Evolutionary conservation across 2,329 filamentous ascomycete species (phyloP), one percentile per base, ranked within the genome.

Genomic region (Pestalotiopsis sp.): DNA sequence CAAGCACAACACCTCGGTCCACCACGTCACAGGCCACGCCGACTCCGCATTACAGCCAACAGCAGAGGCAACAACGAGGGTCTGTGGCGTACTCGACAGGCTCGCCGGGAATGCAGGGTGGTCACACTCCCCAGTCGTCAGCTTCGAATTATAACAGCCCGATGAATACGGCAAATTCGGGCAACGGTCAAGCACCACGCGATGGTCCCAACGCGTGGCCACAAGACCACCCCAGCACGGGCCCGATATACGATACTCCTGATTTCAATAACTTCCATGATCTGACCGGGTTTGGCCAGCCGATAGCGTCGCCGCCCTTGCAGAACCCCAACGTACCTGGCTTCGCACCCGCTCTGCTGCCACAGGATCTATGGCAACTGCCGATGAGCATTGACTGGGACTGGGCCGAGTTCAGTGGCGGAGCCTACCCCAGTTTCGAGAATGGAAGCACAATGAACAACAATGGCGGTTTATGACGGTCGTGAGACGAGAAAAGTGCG

Each of bases 321-420:
- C n/a, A 76, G 71, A 65, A 72, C 81, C 68, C 76, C 77, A 67
- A 85, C 79, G 68, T 79, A 78, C 39, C 77, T 78, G 13, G 70
- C 76, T 94, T 95, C 76, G 91, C 95, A 73, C 92, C 95, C 73
- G 95, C 95, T 0, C 92, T 97, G 75, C 89, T 98, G 25, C 95
- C 96, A 4, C 94, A 95, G 75, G 96, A 98, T 80, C 81, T 98
- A 31, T 99, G 96, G 90, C 92, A 95, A 79, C 91, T 98, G 88
- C 95, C 95, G 1, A 97, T 97, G 91, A 97, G 93, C 2, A 86
- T 98, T 25, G 95, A 98, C 77, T 98, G 95, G 94, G 94, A 88
- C 76, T 91, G 88, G 87, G 88, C 88, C 1, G 89, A 91, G 78
- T 90, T 91, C 84, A 90, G 87, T 39, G 88, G 88, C n/a, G 89